Percentiles rank a stretch among this genome's conserved stretches.
Evolutionary conservation across 139 green algal species (phyloP).

Genomic region (Volvox africanus): DNA sequence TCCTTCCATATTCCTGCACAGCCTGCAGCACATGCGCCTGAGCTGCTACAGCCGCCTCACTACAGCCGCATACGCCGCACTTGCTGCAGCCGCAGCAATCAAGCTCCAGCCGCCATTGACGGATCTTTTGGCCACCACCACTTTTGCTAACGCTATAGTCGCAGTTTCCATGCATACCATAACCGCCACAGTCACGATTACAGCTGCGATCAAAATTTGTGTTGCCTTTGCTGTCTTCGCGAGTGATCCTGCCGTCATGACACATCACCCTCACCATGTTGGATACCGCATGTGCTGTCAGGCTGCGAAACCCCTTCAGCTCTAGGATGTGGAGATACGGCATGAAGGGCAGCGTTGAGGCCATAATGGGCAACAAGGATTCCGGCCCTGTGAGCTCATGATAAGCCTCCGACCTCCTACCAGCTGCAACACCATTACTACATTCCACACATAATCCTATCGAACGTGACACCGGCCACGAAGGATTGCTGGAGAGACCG

Average conservation of each 20-base stretch:
- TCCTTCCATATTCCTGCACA: no score
- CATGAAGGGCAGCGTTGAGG: not conserved
- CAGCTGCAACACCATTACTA: not conserved
- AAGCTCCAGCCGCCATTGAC: not conserved
- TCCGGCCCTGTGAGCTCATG: not conserved
- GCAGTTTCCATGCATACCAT: not conserved
- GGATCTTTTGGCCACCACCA: not conserved
- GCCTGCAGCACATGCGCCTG: not conserved
- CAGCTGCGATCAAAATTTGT: not conserved
- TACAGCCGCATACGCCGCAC: not conserved
- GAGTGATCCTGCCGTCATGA: not conserved
- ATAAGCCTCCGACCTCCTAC: not conserved
- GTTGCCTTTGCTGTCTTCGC: not conserved
- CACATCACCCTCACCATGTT: not conserved
- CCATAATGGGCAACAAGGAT: not conserved
- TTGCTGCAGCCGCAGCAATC: not conserved
- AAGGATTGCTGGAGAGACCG: not conserved
- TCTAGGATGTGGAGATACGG: not conserved
- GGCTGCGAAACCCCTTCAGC: not conserved
- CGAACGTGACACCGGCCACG: no score
- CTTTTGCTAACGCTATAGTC: not conserved
- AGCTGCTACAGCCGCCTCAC: not conserved
- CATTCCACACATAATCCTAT: no score
- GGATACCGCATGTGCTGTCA: not conserved
- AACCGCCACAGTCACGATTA: not conserved